Conservation (phyloP, 1,284 basidiomycete species). For the Boletus semigastroideus region DNA sequence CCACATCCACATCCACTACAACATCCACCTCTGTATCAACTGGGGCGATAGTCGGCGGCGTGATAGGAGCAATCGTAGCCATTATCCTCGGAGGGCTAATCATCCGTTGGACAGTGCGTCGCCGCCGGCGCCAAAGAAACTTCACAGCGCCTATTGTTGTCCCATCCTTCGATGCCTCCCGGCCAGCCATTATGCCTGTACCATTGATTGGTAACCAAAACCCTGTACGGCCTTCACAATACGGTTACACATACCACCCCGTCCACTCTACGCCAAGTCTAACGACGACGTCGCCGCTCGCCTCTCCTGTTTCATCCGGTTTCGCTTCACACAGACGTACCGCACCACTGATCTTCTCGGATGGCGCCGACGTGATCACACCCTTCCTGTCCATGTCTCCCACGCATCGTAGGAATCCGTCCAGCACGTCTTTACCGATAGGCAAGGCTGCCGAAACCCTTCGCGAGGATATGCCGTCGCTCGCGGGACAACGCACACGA, state of each 20-base stretch:
- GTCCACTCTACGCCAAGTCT: slow-evolving; percentile 15
- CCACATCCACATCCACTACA: slow-evolving; percentile 8
- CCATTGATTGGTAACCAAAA: not conserved
- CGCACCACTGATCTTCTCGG: slow-evolving; percentile 3
- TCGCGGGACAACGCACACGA: slow-evolving; percentile 12
- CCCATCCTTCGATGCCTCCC: slow-evolving; percentile 1
- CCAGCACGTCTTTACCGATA: not conserved
- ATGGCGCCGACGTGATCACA: slow-evolving; percentile 22
- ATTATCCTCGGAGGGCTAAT: slow-evolving; percentile 18
- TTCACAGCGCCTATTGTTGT: not conserved
- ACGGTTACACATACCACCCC: slow-evolving; percentile 1
- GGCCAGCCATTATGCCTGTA: not conserved
- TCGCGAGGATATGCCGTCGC: slow-evolving; percentile 1
- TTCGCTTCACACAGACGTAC: not conserved
- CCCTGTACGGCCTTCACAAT: not conserved
- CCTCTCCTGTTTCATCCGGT: not conserved
- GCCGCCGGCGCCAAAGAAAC: slow-evolving; percentile 9
- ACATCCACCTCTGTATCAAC: slow-evolving; percentile 6
- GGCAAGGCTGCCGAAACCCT: slow-evolving; percentile 8
- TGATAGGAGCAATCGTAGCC: slow-evolving; percentile 16
- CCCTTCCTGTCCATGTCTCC: slow-evolving; percentile 22
- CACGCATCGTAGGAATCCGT: not conserved
- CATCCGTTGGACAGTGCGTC: slow-evolving; percentile 12
- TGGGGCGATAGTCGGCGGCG: slow-evolving; percentile 22
- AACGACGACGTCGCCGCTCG: not conserved